Base-by-base conservation (phyloP, 2,329 filamentous ascomycete genomes). In the Alternaria sp. region DNA sequence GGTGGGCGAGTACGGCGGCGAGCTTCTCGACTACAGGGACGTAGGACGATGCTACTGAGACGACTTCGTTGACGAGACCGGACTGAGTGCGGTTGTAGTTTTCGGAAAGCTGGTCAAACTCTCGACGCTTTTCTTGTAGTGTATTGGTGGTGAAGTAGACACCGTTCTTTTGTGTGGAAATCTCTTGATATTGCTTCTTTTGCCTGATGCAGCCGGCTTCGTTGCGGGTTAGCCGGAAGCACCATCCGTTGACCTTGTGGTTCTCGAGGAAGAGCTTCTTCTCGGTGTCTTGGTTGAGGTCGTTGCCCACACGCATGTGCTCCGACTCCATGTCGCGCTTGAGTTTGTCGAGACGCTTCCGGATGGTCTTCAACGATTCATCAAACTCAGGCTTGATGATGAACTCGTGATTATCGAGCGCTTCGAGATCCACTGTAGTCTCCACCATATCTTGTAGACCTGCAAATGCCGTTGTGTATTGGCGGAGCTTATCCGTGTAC, bases 311-410 rank as follows among this genome's bases (percentile, higher is more conserved):
- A 29, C 86, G 84, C 50, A 83, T 81, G 70, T 96, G 95, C 75
- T 98, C 94, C 31, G 84, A 83, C 50, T 93, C 86, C 86, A 99
- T 97, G 54, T 93, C 90, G 41, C 87, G 82, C 63, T 89, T 89
- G 28, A 97, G 81, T 72, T 89, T 92, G 73, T 98, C 94, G 2
- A 99, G 86, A 74, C 94, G 95, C 80, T 91, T 93, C 51, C 92
- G 88, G 67, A 99, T 96, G n/a, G 91, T 87, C 17, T 90, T 88
- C 36, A 99, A 82, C 54, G 88, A 86, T 58, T 97, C 93, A 71
- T 99, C 95, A 65, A 97, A 99, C 73, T 99, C 95, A 0, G 96
- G 91, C 79, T 98, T 99, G 84, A 99, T 99, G 70, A 97, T 94
- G 79, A 96, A 99, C 75, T 99, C 95, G 73, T 99, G 95, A 66